Evolutionary conservation across 768 basidiomycete genomes (phyloP), one percentile per base, ranked within the genome.

Genomic region (Rhodotorula sphaerocarpa): DNA sequence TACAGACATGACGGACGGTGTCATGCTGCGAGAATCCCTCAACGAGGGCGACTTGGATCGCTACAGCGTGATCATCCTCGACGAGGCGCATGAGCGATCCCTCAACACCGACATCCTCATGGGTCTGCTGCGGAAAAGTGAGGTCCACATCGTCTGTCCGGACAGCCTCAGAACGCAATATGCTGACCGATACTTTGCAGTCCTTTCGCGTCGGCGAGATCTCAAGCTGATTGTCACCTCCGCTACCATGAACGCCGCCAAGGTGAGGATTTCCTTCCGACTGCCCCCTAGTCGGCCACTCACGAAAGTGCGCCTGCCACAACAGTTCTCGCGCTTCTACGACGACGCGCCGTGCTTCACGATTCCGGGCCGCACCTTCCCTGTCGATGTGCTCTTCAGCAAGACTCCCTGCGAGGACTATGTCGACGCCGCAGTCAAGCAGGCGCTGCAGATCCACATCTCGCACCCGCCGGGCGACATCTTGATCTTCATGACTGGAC

Each of bases 351-450:
- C 92, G 0, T 86, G 83, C 36, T 99, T 88, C 77, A 96, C 90
- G 18, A 99, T 99, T 70, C 86, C 86, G 3, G 85, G 85, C 36
- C 86, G 95, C 55, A 97, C 95, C 12, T 99, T 99, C 78, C 95
- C 93, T 1, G 95, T 99, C 59, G 95, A 99, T 74, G 90, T 84
- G 31, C 89, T 86, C 78, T 93, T 95, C 76, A 81, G 89, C 27
- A 97, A 97, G 74, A 92, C 92, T 1, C 95, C 95, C 0, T 99
- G 93, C 72, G 95, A 99, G 74, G 95, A 99, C 74, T 99, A 99
- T 73, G 95, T 99, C 59, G 95, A 99, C 74, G 84, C 88, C 65
- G 87, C 95, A 1, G 95, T 99, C 70, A 99, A 97, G 78, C 93
- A 99, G 76, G 88, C 97, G 21, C 80, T 97, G 33, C 89, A 93